Conservation (phyloP, 768 basidiomycete genomes). For the Trichaptum fuscoviolaceum region DNA sequence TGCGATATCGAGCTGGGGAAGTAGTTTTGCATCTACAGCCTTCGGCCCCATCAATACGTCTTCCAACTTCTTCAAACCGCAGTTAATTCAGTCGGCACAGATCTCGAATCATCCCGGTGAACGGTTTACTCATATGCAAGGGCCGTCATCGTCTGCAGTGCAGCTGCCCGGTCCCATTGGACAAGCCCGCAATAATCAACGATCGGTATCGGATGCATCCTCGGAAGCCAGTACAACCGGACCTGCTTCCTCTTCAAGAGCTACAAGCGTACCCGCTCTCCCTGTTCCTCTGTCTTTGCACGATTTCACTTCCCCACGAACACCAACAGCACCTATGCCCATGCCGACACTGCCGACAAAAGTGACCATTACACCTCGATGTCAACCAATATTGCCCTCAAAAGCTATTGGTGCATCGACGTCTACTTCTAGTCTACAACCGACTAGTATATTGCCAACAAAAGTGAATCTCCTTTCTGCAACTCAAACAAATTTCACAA, state of each 20-base stretch:
- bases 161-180: background rate
- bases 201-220: background rate
- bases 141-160: background rate
- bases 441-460: background rate
- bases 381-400: background rate
- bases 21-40: background rate
- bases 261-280: background rate
- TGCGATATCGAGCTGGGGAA: background rate
- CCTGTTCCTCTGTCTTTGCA: background rate
- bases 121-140: background rate
- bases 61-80: background rate
- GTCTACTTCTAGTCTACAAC: background rate
- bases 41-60: background rate
- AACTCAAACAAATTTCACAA: background rate
- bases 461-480: background rate
- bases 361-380: background rate
- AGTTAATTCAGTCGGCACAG: background rate
- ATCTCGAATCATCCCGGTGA: background rate
- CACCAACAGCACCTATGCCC: background rate
- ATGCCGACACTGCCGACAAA: background rate
- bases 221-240: background rate
- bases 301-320: background rate
- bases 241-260: background rate
- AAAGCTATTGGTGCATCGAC: background rate
- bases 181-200: background rate